These are phyloP conservation scores for Lachnellula occidentalis DNA, from an alignment of 2,329 filamentous ascomycete species.

Conservation along the genomic window DNA sequence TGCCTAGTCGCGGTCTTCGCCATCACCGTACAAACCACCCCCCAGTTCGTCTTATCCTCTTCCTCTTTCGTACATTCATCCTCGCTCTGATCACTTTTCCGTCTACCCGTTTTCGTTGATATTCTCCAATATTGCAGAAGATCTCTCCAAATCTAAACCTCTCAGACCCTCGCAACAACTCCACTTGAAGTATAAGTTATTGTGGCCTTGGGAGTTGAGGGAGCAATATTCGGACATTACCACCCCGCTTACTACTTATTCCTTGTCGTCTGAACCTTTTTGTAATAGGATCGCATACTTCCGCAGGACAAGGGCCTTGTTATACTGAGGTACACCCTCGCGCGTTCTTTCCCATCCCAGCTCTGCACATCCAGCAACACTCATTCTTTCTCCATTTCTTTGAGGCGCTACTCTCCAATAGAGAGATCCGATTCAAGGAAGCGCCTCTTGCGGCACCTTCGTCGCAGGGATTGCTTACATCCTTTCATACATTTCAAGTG, in stretches of 20 bases:
- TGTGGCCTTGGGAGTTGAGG: conserved; percentile 15
- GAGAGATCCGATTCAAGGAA: conserved; percentile 28
- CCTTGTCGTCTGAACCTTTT: conserved; percentile 21
- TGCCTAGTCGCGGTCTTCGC: conserved; percentile 12
- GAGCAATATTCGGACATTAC: conserved; percentile 30
- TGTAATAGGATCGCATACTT: conserved; percentile 23
- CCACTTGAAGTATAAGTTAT: conserved; percentile 24
- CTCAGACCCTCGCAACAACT: conserved; percentile 22
- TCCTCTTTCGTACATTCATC: conserved; percentile 19
- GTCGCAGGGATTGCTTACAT: conserved; percentile 29
- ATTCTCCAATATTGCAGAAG: conserved; percentile 22
- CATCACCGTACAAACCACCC: conserved; percentile 2
- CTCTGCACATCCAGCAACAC: conserved; percentile 9
- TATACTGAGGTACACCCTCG: conserved; percentile 32
- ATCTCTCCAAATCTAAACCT: conserved; percentile 2
- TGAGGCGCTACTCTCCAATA: conserved; percentile 19
- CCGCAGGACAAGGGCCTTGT: conserved; percentile 25
- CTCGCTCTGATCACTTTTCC: conserved; percentile 29
- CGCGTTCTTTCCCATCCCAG: conserved; percentile 25
- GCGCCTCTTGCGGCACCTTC: conserved; percentile 28
- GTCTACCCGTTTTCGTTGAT: conserved; percentile 16
- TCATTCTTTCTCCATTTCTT: conserved; percentile 18
- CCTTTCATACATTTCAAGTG: conserved; percentile 24
- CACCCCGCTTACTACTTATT: conserved; percentile 23
- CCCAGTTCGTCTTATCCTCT: neutral